These are phyloP conservation scores for Coniochaeta prunicola DNA, from an alignment of 2,329 filamentous ascomycete species.

Conservation along the genomic window DNA sequence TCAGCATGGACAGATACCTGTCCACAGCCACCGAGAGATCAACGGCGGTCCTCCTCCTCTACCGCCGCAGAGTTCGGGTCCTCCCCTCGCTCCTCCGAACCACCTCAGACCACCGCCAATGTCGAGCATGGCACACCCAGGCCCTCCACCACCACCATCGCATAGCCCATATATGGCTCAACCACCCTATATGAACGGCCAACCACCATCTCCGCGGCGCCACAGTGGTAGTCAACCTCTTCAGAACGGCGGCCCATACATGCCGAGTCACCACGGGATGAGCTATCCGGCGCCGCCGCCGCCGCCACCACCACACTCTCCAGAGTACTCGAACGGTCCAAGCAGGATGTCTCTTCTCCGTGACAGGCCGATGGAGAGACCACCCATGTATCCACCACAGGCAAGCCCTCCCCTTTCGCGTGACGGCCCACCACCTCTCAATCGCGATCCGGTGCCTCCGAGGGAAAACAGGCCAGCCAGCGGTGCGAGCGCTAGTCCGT, in stretches of 20 bases:
- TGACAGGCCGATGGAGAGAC: slow-evolving; percentile 10
- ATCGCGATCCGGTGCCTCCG: slow-evolving; percentile 18
- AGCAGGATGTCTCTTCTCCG: slow-evolving; percentile 3
- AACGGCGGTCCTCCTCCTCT: slow-evolving; percentile 36
- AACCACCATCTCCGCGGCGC: slow-evolving; percentile 42
- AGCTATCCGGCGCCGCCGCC: slow-evolving; percentile 1
- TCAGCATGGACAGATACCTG: slow-evolving; percentile 36
- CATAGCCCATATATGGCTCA: slow-evolving; percentile 33
- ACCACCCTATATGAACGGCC: slow-evolving; percentile 32
- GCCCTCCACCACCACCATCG: slow-evolving; percentile 33
- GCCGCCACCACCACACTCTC: slow-evolving; percentile 17
- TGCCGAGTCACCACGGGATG: slow-evolving; percentile 20
- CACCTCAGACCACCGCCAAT: slow-evolving; percentile 42
- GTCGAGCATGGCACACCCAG: slow-evolving; percentile 29
- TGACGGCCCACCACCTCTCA: slow-evolving; percentile 23
- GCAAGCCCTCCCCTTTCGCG: slow-evolving; percentile 37
- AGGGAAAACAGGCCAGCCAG: slow-evolving; percentile 40
- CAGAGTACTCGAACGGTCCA: slow-evolving; percentile 18
- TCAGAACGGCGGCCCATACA: slow-evolving; percentile 32
- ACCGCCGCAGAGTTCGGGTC: slow-evolving; percentile 12
- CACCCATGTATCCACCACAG: slow-evolving; percentile 32
- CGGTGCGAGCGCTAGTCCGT: slow-evolving; percentile 72
- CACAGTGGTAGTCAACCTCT: slow-evolving; percentile 30
- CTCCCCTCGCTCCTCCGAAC: slow-evolving; percentile 20
- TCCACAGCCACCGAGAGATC: slow-evolving; percentile 31